Base-by-base conservation (phyloP, 2,329 filamentous ascomycete genomes). In the Hypomyces perniciosus region DNA sequence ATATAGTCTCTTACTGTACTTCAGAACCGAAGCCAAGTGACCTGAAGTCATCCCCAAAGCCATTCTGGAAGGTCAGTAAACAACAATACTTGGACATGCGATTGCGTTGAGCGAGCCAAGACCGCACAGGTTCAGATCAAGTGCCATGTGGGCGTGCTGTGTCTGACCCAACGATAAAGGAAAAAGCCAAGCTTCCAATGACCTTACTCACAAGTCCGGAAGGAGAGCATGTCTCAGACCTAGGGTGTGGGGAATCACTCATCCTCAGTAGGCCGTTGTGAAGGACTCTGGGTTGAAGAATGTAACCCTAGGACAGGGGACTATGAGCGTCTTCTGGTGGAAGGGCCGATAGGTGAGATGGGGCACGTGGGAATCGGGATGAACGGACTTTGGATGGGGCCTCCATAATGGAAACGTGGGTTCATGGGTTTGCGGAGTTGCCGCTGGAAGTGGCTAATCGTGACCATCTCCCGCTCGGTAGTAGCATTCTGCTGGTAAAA, bases 331-430 rank as follows among this genome's bases (percentile, higher is more conserved):
- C 51, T 51, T 46, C 51, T 53, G 51, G 51, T 39, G 43, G 51
- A 51, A 35, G 51, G 51, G 48, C 51, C 51, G 51, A 53, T 51
- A 51, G 51, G 51, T 45, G 34, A 39, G 48, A 51, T 31, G 51
- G 44, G 13, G 47, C 51, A 53, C 51, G 51, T 53, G 51, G 43
- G 44, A 48, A 27, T 13, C 28, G n/a, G 27, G 30, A 35, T 46
- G 31, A 8, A 31, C 10, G 13, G 39, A 44, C 12, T 27, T 33
- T 29, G 4, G 31, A 38, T 51, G 38, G 31, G 27, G 35, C 43
- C 41, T 46, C 28, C 48, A 46, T 46, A 43, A 20, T 26, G 43
- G 9, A 20, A 20, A 41, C 28, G 31, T 31, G 33, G 30, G 13
- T 42, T 20, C 39, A 29, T 30, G 30, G 26, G 43, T 37, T 51